Conservation (phyloP, 805 yeast genomes). For the Cyberlindnera galapagoensis region DNA sequence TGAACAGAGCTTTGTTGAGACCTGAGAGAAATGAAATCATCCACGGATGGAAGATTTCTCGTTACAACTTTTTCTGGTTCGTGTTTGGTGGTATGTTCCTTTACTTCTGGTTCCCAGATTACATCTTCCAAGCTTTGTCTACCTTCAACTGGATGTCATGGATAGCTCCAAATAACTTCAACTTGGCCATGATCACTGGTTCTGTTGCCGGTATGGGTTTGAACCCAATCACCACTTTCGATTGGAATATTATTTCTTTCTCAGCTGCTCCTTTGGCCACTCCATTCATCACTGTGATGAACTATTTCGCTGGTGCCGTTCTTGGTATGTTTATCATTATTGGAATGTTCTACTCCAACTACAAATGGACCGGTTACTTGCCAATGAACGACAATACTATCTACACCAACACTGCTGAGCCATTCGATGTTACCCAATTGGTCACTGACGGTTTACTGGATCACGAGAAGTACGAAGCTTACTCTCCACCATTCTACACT, state of each 20-base stretch:
- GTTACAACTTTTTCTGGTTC: constrained; percentile 30
- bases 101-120: constrained; percentile 41
- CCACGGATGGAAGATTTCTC: constrained; percentile 29
- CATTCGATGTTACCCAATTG: constrained; percentile 41
- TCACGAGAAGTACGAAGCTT: constrained; percentile 37
- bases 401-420: constrained; percentile 44
- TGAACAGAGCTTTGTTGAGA: constrained; percentile 40
- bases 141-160: constrained; percentile 51
- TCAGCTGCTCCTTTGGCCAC: constrained; percentile 26
- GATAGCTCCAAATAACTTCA: constrained; percentile 45
- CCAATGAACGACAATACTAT: constrained; percentile 44
- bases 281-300: constrained; percentile 37
- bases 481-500: constrained; percentile 61
- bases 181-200: constrained; percentile 46
- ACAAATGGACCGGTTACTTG: constrained; percentile 31
- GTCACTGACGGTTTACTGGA: constrained; percentile 40
- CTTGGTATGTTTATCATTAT: constrained; percentile 28
- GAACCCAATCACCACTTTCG: constrained; percentile 48
- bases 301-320: constrained; percentile 28
- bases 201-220: constrained; percentile 39
- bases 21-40: constrained; percentile 28
- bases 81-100: constrained; percentile 29
- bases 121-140: constrained; percentile 35
- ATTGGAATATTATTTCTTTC: constrained; percentile 37
- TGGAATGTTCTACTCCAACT: constrained; percentile 35